A percentile compares a stretch with the other conserved stretches of the same genome.
phyloP scores from a whole-genome alignment of 139 green algal species.

The Coccomyxa sp. region DNA sequence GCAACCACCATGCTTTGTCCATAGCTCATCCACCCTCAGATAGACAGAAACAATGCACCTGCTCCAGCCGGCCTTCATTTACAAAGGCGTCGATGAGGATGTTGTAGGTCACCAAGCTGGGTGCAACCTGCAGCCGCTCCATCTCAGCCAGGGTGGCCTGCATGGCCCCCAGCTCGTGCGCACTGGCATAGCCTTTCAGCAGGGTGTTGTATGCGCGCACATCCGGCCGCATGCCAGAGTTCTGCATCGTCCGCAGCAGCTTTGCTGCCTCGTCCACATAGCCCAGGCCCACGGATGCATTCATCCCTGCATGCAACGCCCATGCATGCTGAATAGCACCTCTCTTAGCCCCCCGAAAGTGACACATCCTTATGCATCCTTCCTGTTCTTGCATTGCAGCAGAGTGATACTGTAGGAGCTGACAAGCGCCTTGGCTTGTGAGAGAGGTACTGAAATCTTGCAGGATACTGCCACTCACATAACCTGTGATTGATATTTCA shows the following conservation, averaged over 20 bases:
- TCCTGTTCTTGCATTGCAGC: no score
- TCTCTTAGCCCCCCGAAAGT: no score
- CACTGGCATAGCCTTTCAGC: slow-evolving; percentile 38
- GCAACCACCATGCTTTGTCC: background rate
- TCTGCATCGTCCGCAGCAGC: slow-evolving; percentile 40
- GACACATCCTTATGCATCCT: no score
- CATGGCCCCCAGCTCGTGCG: slow-evolving; percentile 27
- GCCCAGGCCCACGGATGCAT: slow-evolving; percentile 47
- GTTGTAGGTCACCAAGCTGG: slow-evolving; percentile 60
- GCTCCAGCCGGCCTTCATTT: slow-evolving; percentile 20
- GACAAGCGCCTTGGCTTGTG: no score
- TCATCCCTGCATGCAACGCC: slow-evolving; percentile 45
- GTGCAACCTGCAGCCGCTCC: slow-evolving; percentile 13
- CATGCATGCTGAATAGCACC: no score
- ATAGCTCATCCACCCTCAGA: background rate
- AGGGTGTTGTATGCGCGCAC: slow-evolving; percentile 61
- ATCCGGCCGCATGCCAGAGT: slow-evolving; percentile 15
- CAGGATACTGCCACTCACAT: no score
- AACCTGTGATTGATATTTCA: no score
- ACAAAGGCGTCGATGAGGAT: slow-evolving; percentile 54
- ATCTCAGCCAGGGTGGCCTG: slow-evolving; percentile 37
- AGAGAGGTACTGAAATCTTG: no score
- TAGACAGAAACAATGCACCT: background rate
- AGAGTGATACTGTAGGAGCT: no score
- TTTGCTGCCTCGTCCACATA: slow-evolving; percentile 35